Conservation (phyloP, 768 basidiomycete species). For the Boletus coccyginus region DNA sequence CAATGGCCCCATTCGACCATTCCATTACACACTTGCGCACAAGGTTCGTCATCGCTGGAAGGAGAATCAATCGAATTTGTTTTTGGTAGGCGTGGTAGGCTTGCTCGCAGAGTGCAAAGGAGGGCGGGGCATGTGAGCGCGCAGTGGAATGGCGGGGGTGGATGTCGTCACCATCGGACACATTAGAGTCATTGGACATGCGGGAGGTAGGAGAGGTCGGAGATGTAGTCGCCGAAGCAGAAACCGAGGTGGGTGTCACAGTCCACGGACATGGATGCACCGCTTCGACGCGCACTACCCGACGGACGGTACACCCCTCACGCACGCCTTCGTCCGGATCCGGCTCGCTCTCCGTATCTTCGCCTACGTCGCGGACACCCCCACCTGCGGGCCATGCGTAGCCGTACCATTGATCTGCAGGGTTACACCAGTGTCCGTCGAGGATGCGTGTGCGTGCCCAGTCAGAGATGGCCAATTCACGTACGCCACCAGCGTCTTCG, state of each 20-base stretch:
- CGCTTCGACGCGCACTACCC: slow-evolving; percentile 23
- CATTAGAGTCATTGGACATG: slow-evolving; percentile 6
- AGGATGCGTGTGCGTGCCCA: slow-evolving; percentile 71
- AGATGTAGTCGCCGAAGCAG: slow-evolving; percentile 5
- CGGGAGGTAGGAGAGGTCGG: slow-evolving; percentile 19
- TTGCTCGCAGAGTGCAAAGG: slow-evolving; percentile 61
- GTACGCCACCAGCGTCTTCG: slow-evolving; percentile 45
- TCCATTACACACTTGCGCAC: slow-evolving; percentile 66
- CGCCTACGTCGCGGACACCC: slow-evolving; percentile 27
- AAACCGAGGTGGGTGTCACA: slow-evolving; percentile 14
- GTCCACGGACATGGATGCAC: slow-evolving; percentile 67
- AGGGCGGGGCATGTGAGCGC: slow-evolving; percentile 55
- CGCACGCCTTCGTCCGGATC: slow-evolving; percentile 23
- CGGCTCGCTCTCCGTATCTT: slow-evolving; percentile 29
- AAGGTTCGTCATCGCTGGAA: slow-evolving; percentile 67
- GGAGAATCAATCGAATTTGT: slow-evolving; percentile 57
- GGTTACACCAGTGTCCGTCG: slow-evolving; percentile 75
- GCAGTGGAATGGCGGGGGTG: slow-evolving; percentile 53
- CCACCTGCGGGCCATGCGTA: slow-evolving; percentile 39
- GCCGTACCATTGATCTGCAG: slow-evolving; percentile 66
- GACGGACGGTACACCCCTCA: slow-evolving; percentile 17
- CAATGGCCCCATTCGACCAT: slow-evolving; percentile 43
- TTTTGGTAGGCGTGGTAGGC: slow-evolving; percentile 56
- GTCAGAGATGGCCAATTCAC: slow-evolving; percentile 60
- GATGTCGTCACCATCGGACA: slow-evolving; percentile 17